Conservation (phyloP, 2,329 filamentous ascomycete species). For the Aspergillus clavatus region DNA sequence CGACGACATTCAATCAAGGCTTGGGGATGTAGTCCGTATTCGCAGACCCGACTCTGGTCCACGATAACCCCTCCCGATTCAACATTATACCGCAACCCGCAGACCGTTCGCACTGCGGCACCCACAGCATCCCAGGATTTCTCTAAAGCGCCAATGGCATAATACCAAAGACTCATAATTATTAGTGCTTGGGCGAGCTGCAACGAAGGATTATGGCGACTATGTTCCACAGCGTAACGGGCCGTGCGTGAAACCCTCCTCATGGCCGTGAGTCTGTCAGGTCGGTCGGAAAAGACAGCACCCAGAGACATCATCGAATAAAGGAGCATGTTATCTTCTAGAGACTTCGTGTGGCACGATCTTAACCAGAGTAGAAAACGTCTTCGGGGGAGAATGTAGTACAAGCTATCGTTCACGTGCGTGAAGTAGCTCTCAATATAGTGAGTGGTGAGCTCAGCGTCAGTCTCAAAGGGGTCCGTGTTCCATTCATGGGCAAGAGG, state of each 20-base stretch:
- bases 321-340: slow-evolving; percentile 55
- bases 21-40: slow-evolving; percentile 54
- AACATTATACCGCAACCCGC: slow-evolving; percentile 58
- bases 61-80: slow-evolving; percentile 52
- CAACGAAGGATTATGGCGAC: slow-evolving; percentile 51
- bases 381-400: slow-evolving; percentile 52
- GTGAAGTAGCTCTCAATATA: slow-evolving; percentile 55
- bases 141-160: slow-evolving; percentile 55
- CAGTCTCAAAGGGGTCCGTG: slow-evolving; percentile 51
- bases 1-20: slow-evolving; percentile 63
- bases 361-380: slow-evolving; percentile 54
- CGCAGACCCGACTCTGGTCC: slow-evolving; percentile 44
- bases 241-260: slow-evolving; percentile 52
- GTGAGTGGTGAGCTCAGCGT: slow-evolving; percentile 47
- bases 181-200: slow-evolving; percentile 64
- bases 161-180: slow-evolving; percentile 63
- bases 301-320: slow-evolving; percentile 57
- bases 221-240: slow-evolving; percentile 51
- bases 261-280: slow-evolving; percentile 43
- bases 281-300: slow-evolving; percentile 49
- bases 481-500: slow-evolving; percentile 40
- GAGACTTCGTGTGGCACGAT: slow-evolving; percentile 44
- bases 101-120: slow-evolving; percentile 56
- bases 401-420: slow-evolving; percentile 52
- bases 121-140: slow-evolving; percentile 62